phyloP scores from a whole-genome alignment of 768 basidiomycete genomes.

The Leccinellum rugosiceps region DNA sequence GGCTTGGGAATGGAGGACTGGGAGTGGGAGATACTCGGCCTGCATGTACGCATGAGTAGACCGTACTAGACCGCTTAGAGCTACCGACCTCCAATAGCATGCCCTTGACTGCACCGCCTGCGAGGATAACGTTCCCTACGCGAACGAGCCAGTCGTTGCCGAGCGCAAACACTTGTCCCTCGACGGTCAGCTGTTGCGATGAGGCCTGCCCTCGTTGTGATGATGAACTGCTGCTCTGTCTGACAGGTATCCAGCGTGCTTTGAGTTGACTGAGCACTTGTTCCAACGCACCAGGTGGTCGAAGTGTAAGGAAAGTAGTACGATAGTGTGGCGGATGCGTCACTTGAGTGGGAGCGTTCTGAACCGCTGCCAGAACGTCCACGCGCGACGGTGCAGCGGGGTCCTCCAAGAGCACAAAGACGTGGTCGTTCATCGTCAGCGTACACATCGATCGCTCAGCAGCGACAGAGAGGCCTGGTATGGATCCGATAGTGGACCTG shows the following conservation, averaged over 20 bases:
- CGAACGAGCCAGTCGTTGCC: slow-evolving; percentile 82
- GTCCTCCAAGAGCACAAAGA: slow-evolving; percentile 78
- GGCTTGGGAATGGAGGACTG: slow-evolving; percentile 59
- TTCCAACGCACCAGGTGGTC: slow-evolving; percentile 71
- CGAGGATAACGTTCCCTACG: slow-evolving; percentile 71
- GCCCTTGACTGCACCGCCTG: slow-evolving; percentile 75
- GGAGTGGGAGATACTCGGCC: slow-evolving; percentile 83
- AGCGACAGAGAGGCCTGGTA: slow-evolving; percentile 46
- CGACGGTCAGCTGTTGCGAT: slow-evolving; percentile 67
- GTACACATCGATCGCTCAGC: slow-evolving; percentile 72
- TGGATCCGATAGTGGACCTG: slow-evolving; percentile 65
- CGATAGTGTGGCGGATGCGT: slow-evolving; percentile 56
- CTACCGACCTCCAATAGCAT: slow-evolving; percentile 74
- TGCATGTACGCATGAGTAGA: slow-evolving; percentile 25
- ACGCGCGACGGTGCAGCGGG: slow-evolving; percentile 64
- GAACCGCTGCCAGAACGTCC: slow-evolving; percentile 43
- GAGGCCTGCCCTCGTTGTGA: slow-evolving; percentile 46
- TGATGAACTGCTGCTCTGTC: slow-evolving; percentile 41
- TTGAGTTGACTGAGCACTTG: slow-evolving; percentile 70
- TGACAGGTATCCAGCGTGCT: slow-evolving; percentile 72
- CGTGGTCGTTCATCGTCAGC: slow-evolving; percentile 76
- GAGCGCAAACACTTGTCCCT: slow-evolving; percentile 71
- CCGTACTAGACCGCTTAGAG: background rate
- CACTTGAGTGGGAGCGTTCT: slow-evolving; percentile 34
- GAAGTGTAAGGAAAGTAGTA: slow-evolving; percentile 72